Evolutionary conservation across 2,329 filamentous ascomycete species (phyloP).

Genomic region (Xylariaceae sp.): DNA sequence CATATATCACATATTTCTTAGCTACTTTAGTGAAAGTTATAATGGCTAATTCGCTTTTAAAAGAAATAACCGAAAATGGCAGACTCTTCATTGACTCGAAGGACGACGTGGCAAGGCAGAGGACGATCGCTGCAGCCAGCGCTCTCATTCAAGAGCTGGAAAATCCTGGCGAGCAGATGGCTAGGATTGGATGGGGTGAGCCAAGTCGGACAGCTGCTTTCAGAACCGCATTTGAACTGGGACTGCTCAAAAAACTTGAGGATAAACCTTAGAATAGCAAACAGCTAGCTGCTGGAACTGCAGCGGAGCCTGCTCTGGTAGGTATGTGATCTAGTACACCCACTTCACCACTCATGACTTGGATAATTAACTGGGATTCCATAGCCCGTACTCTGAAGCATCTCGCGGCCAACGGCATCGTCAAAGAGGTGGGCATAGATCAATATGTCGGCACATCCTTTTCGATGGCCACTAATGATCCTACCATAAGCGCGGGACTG

Average conservation of each 20-base stretch:
- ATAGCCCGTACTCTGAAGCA: background rate
- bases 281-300: background rate
- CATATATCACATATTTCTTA: too few relatives aligned
- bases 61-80: background rate
- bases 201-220: background rate
- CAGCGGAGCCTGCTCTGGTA: background rate
- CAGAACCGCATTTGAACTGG: background rate
- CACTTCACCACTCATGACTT: too few relatives aligned
- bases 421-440: background rate
- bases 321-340: too few relatives aligned
- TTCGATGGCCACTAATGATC: background rate
- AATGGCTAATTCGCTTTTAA: background rate
- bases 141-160: background rate
- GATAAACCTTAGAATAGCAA: background rate
- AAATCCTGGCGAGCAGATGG: background rate
- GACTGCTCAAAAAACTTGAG: background rate
- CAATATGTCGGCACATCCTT: background rate
- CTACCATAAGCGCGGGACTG: background rate
- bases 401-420: background rate
- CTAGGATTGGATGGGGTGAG: background rate
- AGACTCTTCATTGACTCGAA: background rate
- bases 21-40: too few relatives aligned
- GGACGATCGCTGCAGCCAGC: background rate
- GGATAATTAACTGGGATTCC: background rate
- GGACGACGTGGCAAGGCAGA: background rate